Evolutionary conservation across 2,329 filamentous ascomycete species (phyloP), one percentile per base, ranked within the genome.

Genomic region (Aureobasidium zeae): DNA sequence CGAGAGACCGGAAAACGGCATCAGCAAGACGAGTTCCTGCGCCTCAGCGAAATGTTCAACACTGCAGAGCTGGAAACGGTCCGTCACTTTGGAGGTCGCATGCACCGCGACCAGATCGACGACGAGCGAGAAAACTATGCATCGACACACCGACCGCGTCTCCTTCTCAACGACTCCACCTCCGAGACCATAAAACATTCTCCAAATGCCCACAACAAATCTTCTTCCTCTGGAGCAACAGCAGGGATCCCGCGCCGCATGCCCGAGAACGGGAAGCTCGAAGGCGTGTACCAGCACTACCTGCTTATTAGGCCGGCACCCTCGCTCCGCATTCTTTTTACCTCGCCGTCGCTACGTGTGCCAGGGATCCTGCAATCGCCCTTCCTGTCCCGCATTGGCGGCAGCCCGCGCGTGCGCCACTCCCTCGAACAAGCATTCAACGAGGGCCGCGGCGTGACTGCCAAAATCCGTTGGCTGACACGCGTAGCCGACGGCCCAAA

Each of bases 31-130:
- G 75, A 80, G 51, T 79, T 86, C 48, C 72, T 75, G 41, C 71
- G 79, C 31, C 64, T 87, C 20, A 74, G 71, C 42, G 79, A 84
- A 53, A 80, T 85, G 71, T 75, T 87, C 56, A 84, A 80, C 45
- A 67, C 75, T 9, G 61, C 70, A 1, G 83, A 87, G 57, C 62
- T 86, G 4, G 75, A 77, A 33, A 78, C 73, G 0, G 76, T 83
- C 1, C 71, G 77, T 2, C 72, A 70, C 44, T 70, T 67, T 44
- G 82, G 81, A 10, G 81, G 82, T 1, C 68, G 70, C 29, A 77
- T 82, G 69, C 78, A 83, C 52, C 63, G 64, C 17, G 71, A 73
- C 42, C 66, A 69, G 33, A 48, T 65, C 5, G 66, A 72, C 19
- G 69, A 74, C 5, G 67, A 70, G 30, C 62, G 65, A 21, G 61